phyloP scores from a whole-genome alignment of 2,329 filamentous ascomycete genomes.

The Raffaelea ambrosiae region DNA sequence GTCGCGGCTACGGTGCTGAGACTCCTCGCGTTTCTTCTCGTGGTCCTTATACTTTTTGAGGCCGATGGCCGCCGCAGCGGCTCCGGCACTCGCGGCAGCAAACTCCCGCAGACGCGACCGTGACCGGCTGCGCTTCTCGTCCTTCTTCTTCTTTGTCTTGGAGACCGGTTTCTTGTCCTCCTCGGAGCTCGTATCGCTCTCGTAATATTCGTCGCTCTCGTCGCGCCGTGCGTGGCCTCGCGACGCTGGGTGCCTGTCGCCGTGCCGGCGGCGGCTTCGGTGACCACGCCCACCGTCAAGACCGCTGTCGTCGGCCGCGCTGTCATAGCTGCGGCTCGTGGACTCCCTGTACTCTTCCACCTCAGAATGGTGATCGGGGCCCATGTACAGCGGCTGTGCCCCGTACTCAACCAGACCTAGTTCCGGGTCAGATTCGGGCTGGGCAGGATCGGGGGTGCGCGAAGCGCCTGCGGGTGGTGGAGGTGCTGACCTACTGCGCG shows the following conservation, averaged over 20 bases:
- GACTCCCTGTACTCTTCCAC: slow-evolving; percentile 15
- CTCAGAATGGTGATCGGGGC: slow-evolving; percentile 20
- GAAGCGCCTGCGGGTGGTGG: slow-evolving; percentile 8
- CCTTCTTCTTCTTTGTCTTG: slow-evolving; percentile 27
- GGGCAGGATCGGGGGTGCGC: slow-evolving; percentile 32
- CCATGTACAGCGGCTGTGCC: slow-evolving; percentile 42
- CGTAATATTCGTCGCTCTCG: slow-evolving; percentile 1
- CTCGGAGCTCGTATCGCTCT: neutral
- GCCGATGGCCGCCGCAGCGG: slow-evolving; percentile 53
- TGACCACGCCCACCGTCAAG: slow-evolving; percentile 34
- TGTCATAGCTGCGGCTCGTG: slow-evolving; percentile 30
- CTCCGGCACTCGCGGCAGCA: slow-evolving; percentile 44
- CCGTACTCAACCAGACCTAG: slow-evolving; percentile 63
- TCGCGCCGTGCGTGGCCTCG: slow-evolving; percentile 7
- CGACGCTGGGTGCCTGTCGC: slow-evolving; percentile 38
- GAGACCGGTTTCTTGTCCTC: neutral
- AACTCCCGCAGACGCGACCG: slow-evolving; percentile 45
- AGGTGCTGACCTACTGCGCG: slow-evolving; percentile 18
- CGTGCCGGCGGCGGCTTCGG: slow-evolving; percentile 52
- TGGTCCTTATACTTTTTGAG: slow-evolving; percentile 50
- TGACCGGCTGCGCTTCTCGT: slow-evolving; percentile 28
- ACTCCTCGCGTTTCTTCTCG: slow-evolving; percentile 28
- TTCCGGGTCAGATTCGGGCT: slow-evolving; percentile 47
- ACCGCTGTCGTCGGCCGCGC: slow-evolving; percentile 33
- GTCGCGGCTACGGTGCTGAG: slow-evolving; percentile 10